Percentiles rank a stretch among this genome's conserved stretches.
These are phyloP conservation scores for Gracilaria domingensis DNA, from an alignment of 23 red algal species.

Conservation along the genomic window DNA sequence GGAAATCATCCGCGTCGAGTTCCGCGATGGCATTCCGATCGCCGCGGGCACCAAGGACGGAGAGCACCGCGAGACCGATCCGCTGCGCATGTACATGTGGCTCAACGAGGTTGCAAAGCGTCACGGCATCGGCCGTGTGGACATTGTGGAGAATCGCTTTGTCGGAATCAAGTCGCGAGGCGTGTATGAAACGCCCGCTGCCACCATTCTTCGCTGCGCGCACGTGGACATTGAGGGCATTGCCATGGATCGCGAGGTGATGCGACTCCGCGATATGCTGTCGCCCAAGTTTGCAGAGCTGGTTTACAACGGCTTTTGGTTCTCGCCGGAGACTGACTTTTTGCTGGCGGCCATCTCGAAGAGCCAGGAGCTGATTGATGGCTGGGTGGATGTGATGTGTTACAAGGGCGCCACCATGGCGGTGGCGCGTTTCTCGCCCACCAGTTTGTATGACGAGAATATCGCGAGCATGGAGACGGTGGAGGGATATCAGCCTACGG, in stretches of 20 bases:
- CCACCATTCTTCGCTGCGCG: slow-evolving; percentile 93
- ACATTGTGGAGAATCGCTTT: slow-evolving; percentile 99
- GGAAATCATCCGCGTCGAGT: slow-evolving; percentile 83
- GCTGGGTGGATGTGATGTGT: slow-evolving; percentile 97
- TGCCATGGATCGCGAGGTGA: slow-evolving; percentile 99
- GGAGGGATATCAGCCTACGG: slow-evolving; percentile 82
- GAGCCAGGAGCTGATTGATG: slow-evolving; percentile 98
- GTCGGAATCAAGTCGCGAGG: slow-evolving; percentile 94
- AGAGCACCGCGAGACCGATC: slow-evolving; percentile 53
- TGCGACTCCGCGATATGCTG: slow-evolving; percentile 98
- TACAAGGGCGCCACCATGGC: slow-evolving; percentile 97
- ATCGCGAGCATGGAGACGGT: slow-evolving; percentile 95
- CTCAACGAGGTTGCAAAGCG: slow-evolving; percentile 86
- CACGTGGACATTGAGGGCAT: slow-evolving; percentile 99
- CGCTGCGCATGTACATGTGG: slow-evolving; percentile 78
- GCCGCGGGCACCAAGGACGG: slow-evolving; percentile 43
- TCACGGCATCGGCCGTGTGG: slow-evolving; percentile 95
- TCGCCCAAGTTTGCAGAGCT: slow-evolving; percentile 97
- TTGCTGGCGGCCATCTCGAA: slow-evolving; percentile 93
- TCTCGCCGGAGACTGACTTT: slow-evolving; percentile 97
- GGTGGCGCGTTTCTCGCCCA: slow-evolving; percentile 86
- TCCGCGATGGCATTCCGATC: slow-evolving; percentile 88
- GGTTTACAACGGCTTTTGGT: slow-evolving; percentile 99
- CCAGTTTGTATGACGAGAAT: slow-evolving; percentile 87
- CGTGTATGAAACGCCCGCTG: slow-evolving; percentile 96